These are phyloP conservation scores for Debaryomyces robertsiae DNA, from an alignment of 1,139 yeast genomes.

Conservation along the genomic window DNA sequence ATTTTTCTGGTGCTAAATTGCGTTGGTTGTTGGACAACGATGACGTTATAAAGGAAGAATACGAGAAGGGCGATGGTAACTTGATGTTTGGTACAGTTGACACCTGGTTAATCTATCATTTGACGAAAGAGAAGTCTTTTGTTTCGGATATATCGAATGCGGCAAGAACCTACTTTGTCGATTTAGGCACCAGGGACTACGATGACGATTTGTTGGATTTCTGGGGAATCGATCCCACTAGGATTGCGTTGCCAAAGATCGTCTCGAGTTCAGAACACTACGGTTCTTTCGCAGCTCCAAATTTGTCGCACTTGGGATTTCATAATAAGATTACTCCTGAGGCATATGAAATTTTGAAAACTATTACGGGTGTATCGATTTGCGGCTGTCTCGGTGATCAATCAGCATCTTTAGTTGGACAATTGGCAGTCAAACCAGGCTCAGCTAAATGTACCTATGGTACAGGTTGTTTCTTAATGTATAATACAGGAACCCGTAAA, in stretches of 20 bases:
- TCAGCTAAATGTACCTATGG: slow-evolving; percentile 97
- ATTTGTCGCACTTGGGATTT: slow-evolving; percentile 52
- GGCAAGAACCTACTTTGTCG: slow-evolving; percentile 88
- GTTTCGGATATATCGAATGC: slow-evolving; percentile 93
- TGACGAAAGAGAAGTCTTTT: slow-evolving; percentile 71
- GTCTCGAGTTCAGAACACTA: slow-evolving; percentile 79
- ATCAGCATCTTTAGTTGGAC: slow-evolving; percentile 92
- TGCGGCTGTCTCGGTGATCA: slow-evolving; percentile 95
- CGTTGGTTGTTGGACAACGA: slow-evolving; percentile 89
- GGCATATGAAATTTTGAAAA: slow-evolving; percentile 51
- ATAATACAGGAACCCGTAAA: slow-evolving; percentile 76
- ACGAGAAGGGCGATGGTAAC: slow-evolving; percentile 70
- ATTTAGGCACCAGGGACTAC: slow-evolving; percentile 73
- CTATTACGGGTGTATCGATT: slow-evolving; percentile 66
- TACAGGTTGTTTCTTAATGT: slow-evolving; percentile 89
- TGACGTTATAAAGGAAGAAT: slow-evolving; percentile 65
- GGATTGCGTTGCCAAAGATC: slow-evolving; percentile 75
- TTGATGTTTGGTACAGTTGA: slow-evolving; percentile 94
- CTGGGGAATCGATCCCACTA: slow-evolving; percentile 75
- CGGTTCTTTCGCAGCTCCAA: slow-evolving; percentile 70
- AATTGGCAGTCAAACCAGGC: slow-evolving; percentile 80
- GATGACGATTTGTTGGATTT: slow-evolving; percentile 75
- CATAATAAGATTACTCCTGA: slow-evolving; percentile 54
- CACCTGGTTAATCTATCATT: slow-evolving; percentile 87
- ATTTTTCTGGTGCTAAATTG: slow-evolving; percentile 88